Evolutionary conservation across 345 rosid genomes (phyloP).

Genomic region (Euphorbia lathyris): DNA sequence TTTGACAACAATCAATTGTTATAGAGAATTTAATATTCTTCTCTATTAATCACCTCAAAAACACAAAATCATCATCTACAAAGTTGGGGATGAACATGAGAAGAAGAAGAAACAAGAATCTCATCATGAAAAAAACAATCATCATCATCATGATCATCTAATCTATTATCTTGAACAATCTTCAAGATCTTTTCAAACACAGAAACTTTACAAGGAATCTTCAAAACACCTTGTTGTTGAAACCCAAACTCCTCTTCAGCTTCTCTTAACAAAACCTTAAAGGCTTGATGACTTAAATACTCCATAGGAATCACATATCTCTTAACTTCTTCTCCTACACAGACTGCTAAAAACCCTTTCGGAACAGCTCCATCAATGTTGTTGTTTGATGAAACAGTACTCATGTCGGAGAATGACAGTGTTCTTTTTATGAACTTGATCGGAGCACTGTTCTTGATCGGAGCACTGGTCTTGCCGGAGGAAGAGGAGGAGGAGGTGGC

Average conservation of each 20-base stretch:
- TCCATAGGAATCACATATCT: constrained; percentile 28
- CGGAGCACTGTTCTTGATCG: constrained; percentile 7
- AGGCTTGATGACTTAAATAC: constrained; percentile 24
- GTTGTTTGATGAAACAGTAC: not conserved
- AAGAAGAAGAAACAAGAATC: not conserved
- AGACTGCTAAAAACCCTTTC: constrained; percentile 24
- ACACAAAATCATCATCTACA: no score
- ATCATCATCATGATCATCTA: not conserved
- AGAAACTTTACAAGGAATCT: constrained; percentile 59
- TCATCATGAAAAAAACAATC: not conserved
- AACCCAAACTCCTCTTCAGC: constrained; percentile 35
- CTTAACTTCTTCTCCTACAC: constrained; percentile 28
- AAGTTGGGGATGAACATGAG: constrained; percentile 47
- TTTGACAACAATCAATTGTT: no score
- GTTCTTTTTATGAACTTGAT: constrained; percentile 30
- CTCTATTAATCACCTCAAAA: no score
- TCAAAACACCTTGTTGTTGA: constrained; percentile 27
- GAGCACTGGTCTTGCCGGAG: not conserved
- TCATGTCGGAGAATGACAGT: constrained; percentile 21
- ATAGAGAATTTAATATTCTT: no score
- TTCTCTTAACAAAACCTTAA: constrained; percentile 16
- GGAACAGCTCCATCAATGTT: constrained; percentile 17
- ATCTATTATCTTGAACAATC: constrained; percentile 47
- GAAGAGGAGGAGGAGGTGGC: not conserved
- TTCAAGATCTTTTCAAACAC: constrained; percentile 54